These are phyloP conservation scores for Tulasnella sp. DNA, from an alignment of 768 basidiomycete species.

Conservation along the genomic window DNA sequence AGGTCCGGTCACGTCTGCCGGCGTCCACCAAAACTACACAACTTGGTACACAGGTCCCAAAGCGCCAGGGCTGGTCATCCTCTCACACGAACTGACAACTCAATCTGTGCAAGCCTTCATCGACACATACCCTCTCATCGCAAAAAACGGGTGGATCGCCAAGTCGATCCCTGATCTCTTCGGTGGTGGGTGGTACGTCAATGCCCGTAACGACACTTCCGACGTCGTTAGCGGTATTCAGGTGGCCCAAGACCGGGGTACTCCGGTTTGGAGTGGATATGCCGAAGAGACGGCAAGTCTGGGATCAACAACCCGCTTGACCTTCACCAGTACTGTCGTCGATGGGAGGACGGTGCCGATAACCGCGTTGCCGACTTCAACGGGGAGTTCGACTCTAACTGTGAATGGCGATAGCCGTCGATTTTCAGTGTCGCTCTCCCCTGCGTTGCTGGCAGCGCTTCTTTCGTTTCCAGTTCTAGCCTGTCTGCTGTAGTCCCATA, in stretches of 20 bases:
- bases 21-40: slow-evolving; percentile 30
- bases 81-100: slow-evolving; percentile 45
- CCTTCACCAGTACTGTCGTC: slow-evolving; percentile 15
- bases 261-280: slow-evolving; percentile 17
- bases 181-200: slow-evolving; percentile 42
- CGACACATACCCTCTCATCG: slow-evolving; percentile 31
- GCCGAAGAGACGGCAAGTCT: slow-evolving; percentile 12
- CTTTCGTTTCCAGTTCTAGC: not conserved
- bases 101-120: slow-evolving; percentile 43
- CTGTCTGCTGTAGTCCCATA: not conserved
- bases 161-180: slow-evolving; percentile 40
- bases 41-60: slow-evolving; percentile 37
- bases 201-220: slow-evolving; percentile 38
- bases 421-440: not conserved
- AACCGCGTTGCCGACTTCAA: not conserved
- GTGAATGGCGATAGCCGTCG: not conserved
- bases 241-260: slow-evolving; percentile 10
- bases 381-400: not conserved
- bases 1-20: slow-evolving; percentile 27
- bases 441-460: not conserved
- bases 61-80: slow-evolving; percentile 43
- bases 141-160: slow-evolving; percentile 45
- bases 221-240: slow-evolving; percentile 19
- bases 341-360: not conserved
- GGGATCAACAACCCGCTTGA: slow-evolving; percentile 20